A percentile compares a stretch with the other conserved stretches of the same genome.
Evolutionary conservation across 139 green algal genomes (phyloP).

Genomic region (Chlorella ohadii): DNA sequence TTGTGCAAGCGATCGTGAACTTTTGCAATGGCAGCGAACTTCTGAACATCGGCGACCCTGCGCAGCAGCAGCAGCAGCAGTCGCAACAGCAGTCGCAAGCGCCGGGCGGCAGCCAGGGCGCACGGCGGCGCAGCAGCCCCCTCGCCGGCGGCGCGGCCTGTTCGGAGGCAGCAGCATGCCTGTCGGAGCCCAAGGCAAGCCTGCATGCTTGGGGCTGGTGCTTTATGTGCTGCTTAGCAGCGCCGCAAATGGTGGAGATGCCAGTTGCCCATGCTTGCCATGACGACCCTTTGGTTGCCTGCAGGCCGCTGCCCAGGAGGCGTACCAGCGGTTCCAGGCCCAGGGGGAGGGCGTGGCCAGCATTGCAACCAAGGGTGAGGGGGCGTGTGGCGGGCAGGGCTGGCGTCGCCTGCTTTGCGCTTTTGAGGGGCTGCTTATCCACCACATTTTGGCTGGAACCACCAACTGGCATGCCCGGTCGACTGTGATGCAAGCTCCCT

Average conservation of each 20-base stretch:
- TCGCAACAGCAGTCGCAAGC: neutral
- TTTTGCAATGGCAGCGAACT: constrained; percentile 30
- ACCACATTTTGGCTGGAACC: too few relatives aligned
- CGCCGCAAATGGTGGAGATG: too few relatives aligned
- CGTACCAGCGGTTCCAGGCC: constrained; percentile 27
- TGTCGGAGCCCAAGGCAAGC: constrained; percentile 25
- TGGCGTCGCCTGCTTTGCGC: too few relatives aligned
- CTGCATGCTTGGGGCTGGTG: too few relatives aligned
- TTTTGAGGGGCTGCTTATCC: too few relatives aligned
- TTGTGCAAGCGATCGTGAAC: constrained; percentile 18
- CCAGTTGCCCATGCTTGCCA: neutral
- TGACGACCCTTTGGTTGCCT: neutral
- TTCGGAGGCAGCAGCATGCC: constrained; percentile 12
- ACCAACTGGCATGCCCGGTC: too few relatives aligned
- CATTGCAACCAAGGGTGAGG: constrained; percentile 36
- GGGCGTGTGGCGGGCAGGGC: neutral
- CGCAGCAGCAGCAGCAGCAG: constrained; percentile 3
- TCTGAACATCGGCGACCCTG: neutral
- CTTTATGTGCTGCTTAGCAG: too few relatives aligned
- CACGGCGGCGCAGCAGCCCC: neutral
- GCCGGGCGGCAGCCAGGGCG: neutral
- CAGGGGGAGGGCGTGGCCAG: constrained; percentile 17
- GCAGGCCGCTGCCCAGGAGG: constrained; percentile 31
- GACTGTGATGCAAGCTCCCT: too few relatives aligned
- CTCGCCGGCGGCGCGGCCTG: neutral